Evolutionary conservation across 495 filamentous ascomycete genomes (phyloP), one percentile per base, ranked within the genome.

Genomic region (Trichocladium uniseriatum): DNA sequence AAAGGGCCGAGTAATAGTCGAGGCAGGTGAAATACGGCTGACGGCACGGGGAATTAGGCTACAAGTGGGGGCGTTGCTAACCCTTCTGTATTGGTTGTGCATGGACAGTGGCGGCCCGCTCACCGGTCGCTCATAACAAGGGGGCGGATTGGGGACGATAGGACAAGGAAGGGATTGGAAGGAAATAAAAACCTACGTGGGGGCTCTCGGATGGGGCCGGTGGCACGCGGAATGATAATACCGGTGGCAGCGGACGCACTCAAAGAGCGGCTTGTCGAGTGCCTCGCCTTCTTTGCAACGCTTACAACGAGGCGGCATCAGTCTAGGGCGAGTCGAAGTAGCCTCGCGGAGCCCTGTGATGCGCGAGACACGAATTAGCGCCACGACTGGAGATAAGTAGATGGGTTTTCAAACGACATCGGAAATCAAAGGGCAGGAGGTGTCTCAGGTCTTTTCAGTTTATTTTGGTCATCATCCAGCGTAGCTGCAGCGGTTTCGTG

Each of bases 361-460:
- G 22, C 9, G 21, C 15, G 8, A 43, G 14, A 24, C 13, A n/a
- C 8, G 16, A 14, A 42, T 48, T 52, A 56, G 48, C 45, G 29
- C 41, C 45, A 31, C 36, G 36, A 46, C 31, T 15, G 22, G n/a
- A 15, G 5, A 13, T 3, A 18, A 6, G 16, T 18, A 6, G 15
- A 19, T n/a, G 15, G 29, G 29, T 48, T 51, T 53, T 55, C 43
- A 43, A 49, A 32, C 22, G 13, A 2, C 29, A 31, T 40, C 27
- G 38, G 48, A 49, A 58, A 48, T 51, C 36, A 46, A 48, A 45
- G 16, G 29, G n/a, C 18, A 38, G 13, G 18, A 9, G 1, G 57
- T 52, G 58, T 59, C 58, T 68, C 65, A 68, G 64, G 58, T 68
- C 63, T 68, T 66, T 64, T 66, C 63, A 65, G 64, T 64, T 64